Percentiles rank a stretch among this genome's conserved stretches.
phyloP scores from a whole-genome alignment of 106 monocot species.

The Acorus calamus region DNA sequence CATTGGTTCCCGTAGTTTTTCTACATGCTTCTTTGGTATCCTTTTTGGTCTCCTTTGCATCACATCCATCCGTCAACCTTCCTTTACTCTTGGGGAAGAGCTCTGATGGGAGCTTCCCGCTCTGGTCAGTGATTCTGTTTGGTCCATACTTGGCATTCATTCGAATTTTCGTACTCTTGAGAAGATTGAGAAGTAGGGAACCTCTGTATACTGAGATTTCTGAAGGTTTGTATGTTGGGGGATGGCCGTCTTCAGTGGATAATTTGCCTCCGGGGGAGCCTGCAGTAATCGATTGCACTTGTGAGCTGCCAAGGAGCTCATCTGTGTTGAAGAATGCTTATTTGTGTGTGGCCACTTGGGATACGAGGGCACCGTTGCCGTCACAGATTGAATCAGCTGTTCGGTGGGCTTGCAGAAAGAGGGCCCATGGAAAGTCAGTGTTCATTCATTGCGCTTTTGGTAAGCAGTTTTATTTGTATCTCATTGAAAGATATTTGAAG shows the following conservation, averaged over 20 bases:
- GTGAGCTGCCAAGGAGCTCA: conserved; percentile 67
- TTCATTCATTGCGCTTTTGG: conserved; percentile 87
- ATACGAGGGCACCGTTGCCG: conserved; percentile 70
- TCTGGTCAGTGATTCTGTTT: conserved; percentile 73
- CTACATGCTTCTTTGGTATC: conserved; percentile 55
- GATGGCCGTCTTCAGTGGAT: conserved; percentile 59
- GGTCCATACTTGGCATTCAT: conserved; percentile 52
- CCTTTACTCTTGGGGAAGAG: conserved; percentile 74
- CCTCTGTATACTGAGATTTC: conserved; percentile 48
- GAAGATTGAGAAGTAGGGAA: conserved; percentile 53
- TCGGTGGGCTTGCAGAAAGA: conserved; percentile 66
- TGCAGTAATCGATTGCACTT: conserved; percentile 94
- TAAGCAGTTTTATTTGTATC: conserved; percentile 9
- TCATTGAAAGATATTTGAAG: no score
- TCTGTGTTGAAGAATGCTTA: conserved; percentile 39
- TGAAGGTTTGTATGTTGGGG: conserved; percentile 85
- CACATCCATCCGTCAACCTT: conserved; percentile 65
- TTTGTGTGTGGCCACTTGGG: conserved; percentile 83
- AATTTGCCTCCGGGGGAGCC: conserved; percentile 70
- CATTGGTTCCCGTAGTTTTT: conserved; percentile 29
- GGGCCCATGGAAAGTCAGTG: conserved; percentile 58
- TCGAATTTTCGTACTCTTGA: conserved; percentile 43
- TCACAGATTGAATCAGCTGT: conserved; percentile 76
- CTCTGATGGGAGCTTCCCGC: conserved; percentile 67
- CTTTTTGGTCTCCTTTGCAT: conserved; percentile 58